phyloP scores from a whole-genome alignment of 1,284 basidiomycete genomes.

The Taiwanofungus camphoratus region DNA sequence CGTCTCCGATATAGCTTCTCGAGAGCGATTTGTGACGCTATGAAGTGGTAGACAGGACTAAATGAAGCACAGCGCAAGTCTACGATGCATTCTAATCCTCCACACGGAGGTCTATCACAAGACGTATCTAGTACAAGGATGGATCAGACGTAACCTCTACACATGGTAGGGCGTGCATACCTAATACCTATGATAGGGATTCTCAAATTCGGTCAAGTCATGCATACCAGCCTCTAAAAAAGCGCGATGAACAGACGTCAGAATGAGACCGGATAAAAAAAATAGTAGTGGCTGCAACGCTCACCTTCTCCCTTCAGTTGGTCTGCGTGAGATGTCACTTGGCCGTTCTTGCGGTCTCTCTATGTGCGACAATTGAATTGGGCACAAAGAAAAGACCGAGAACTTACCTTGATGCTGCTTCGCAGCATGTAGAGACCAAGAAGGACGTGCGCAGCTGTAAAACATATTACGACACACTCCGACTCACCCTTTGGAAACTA shows the following conservation, averaged over 20 bases:
- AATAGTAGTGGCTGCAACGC: not conserved
- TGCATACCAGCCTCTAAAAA: conserved; percentile 23
- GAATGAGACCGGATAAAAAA: not conserved
- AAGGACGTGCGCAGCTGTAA: conserved; percentile 14
- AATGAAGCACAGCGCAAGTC: too few relatives aligned
- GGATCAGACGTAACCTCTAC: too few relatives aligned
- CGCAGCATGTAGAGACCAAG: conserved; percentile 19
- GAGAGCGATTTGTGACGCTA: too few relatives aligned
- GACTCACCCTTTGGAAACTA: not conserved
- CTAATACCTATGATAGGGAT: too few relatives aligned
- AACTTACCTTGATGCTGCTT: conserved; percentile 16
- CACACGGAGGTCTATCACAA: too few relatives aligned
- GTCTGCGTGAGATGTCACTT: conserved; percentile 13
- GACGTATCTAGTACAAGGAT: too few relatives aligned
- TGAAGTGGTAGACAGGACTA: too few relatives aligned
- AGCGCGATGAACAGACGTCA: not conserved
- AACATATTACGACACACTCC: too few relatives aligned
- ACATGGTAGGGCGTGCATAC: too few relatives aligned
- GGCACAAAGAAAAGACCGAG: not conserved
- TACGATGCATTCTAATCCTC: too few relatives aligned
- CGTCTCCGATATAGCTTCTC: too few relatives aligned
- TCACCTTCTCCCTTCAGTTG: conserved; percentile 19
- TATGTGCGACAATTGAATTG: not conserved
- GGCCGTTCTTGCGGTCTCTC: conserved; percentile 17
- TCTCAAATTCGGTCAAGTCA: conserved; percentile 19